Percentiles rank a stretch among this genome's conserved stretches.
These are phyloP conservation scores for Populus simonii DNA, from an alignment of 345 rosid species.

Conservation along the genomic window DNA sequence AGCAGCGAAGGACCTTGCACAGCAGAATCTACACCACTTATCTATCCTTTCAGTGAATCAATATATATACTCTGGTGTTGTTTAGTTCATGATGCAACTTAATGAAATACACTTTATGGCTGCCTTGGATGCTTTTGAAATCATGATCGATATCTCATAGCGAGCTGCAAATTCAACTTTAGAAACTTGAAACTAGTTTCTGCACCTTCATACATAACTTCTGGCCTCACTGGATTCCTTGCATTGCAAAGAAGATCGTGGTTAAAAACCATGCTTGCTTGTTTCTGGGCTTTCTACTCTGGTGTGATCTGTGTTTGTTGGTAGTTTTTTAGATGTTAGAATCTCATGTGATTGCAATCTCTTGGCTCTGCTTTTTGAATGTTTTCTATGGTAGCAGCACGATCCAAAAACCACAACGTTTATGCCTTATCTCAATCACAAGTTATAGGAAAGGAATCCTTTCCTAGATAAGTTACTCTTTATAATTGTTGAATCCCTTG, in stretches of 20 bases:
- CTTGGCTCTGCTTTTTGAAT: slow-evolving; percentile 2
- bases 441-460: neutral
- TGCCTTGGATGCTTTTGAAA: neutral
- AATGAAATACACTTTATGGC: neutral
- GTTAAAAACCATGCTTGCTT: neutral
- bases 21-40: neutral
- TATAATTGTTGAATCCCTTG: neutral
- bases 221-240: neutral
- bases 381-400: neutral
- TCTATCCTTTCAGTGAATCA: neutral
- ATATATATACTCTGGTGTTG: neutral
- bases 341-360: neutral
- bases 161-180: neutral
- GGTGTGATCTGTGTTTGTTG: neutral
- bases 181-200: neutral
- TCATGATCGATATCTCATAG: neutral
- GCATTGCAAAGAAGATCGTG: neutral
- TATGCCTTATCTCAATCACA: neutral
- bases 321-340: neutral
- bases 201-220: neutral
- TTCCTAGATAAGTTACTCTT: neutral
- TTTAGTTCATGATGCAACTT: neutral
- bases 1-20: neutral
- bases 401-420: neutral
- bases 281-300: neutral